Percentiles rank a stretch among this genome's conserved stretches.
phyloP scores from a whole-genome alignment of 2,329 filamentous ascomycete species.

The Raffaelea arxii region DNA sequence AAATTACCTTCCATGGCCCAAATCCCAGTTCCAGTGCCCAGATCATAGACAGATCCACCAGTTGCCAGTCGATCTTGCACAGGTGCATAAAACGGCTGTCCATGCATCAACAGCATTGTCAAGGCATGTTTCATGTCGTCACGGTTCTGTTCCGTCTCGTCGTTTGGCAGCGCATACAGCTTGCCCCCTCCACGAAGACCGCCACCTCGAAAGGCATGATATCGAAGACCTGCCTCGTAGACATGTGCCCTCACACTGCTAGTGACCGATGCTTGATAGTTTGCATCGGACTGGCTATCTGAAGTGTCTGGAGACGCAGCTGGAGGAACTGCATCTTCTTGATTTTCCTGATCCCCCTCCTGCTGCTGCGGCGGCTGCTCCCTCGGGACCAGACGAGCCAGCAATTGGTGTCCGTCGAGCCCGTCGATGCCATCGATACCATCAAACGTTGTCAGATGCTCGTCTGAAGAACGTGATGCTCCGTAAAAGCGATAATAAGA shows the following conservation, averaged over 20 bases:
- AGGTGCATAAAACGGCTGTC: slow-evolving; percentile 33
- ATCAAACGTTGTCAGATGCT: too few relatives aligned
- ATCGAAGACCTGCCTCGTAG: slow-evolving; percentile 23
- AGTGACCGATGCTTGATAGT: slow-evolving; percentile 19
- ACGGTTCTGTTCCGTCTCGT: slow-evolving; percentile 29
- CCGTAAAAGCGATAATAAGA: too few relatives aligned
- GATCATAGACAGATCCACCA: slow-evolving; percentile 35
- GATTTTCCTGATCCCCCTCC: too few relatives aligned
- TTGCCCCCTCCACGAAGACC: slow-evolving; percentile 5
- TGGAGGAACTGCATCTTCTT: too few relatives aligned
- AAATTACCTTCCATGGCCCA: neutral
- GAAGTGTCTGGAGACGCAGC: too few relatives aligned
- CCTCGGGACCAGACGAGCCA: too few relatives aligned
- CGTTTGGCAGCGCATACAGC: slow-evolving; percentile 25
- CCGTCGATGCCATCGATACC: too few relatives aligned
- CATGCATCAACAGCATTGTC: slow-evolving; percentile 24
- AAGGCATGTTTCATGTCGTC: slow-evolving; percentile 31
- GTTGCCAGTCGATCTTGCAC: slow-evolving; percentile 25
- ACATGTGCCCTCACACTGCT: slow-evolving; percentile 20
- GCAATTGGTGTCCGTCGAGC: too few relatives aligned
- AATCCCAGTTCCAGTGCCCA: slow-evolving; percentile 34
- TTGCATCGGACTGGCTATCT: slow-evolving; percentile 10
- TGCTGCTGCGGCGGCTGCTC: too few relatives aligned
- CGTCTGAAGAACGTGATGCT: too few relatives aligned
- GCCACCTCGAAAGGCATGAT: slow-evolving; percentile 24